phyloP scores from a whole-genome alignment of 805 yeast species.

The Saturnispora ahearnii region DNA sequence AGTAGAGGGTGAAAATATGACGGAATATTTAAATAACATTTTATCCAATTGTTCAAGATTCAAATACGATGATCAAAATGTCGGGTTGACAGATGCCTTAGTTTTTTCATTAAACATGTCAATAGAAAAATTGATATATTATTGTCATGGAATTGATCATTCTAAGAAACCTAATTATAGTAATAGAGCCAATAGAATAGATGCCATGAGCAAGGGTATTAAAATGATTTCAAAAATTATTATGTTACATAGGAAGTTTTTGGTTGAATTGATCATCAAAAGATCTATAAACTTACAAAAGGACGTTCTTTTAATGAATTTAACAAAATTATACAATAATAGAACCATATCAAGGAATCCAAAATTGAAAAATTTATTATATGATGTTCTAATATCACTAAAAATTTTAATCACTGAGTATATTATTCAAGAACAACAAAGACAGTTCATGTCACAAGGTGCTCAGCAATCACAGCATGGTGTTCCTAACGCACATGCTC shows the following conservation, averaged over 20 bases:
- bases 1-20: conserved; percentile 22
- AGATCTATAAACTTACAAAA: conserved; percentile 33
- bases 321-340: conserved; percentile 39
- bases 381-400: conserved; percentile 49
- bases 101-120: conserved; percentile 34
- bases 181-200: conserved; percentile 17
- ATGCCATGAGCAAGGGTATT: conserved; percentile 24
- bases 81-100: conserved; percentile 30
- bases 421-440: conserved; percentile 13
- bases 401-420: conserved; percentile 31
- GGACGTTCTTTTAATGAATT: conserved; percentile 38
- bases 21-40: conserved; percentile 35
- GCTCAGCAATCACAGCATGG: conserved; percentile 10
- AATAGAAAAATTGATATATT: conserved; percentile 31
- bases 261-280: conserved; percentile 38
- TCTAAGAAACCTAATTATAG: conserved; percentile 11
- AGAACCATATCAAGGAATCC: conserved; percentile 35
- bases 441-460: background rate
- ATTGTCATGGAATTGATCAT: conserved; percentile 22
- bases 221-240: conserved; percentile 45
- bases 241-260: conserved; percentile 46
- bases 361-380: conserved; percentile 45
- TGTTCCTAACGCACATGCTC: conserved; percentile 14
- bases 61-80: background rate
- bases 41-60: conserved; percentile 39